Conservation (phyloP, 2,329 filamentous ascomycete genomes). For the Botrytis hyacinthi region DNA sequence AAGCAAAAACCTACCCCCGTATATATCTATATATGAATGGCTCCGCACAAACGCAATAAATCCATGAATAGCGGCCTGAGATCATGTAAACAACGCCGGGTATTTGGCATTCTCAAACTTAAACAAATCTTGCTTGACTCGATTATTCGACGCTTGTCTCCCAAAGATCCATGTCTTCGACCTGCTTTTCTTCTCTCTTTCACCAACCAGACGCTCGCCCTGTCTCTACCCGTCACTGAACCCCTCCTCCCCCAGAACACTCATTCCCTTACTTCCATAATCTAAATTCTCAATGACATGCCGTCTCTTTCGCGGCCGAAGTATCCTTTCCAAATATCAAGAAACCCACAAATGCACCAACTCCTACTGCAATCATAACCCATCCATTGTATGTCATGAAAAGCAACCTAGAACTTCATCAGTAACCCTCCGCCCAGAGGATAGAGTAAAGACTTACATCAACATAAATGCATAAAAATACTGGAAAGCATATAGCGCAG, state of each 20-base stretch:
- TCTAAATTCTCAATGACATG: slow-evolving; percentile 69
- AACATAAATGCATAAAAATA: slow-evolving; percentile 99
- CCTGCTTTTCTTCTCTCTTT: slow-evolving; percentile 57
- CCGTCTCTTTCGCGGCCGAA: slow-evolving; percentile 76
- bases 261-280: slow-evolving; percentile 23
- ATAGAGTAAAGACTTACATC: slow-evolving; percentile 66
- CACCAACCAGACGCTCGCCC: slow-evolving; percentile 54
- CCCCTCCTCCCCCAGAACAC: slow-evolving; percentile 55
- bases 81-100: neutral
- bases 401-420: slow-evolving; percentile 65
- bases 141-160: slow-evolving; percentile 58
- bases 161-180: slow-evolving; percentile 54
- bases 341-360: slow-evolving; percentile 88
- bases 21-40: neutral
- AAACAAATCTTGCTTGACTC: slow-evolving; percentile 30
- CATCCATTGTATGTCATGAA: slow-evolving; percentile 99
- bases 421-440: neutral
- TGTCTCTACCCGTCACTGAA: slow-evolving; percentile 62
- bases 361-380: slow-evolving; percentile 88
- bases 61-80: neutral
- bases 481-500: slow-evolving; percentile 81
- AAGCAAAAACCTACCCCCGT: neutral
- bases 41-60: neutral
- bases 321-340: slow-evolving; percentile 72
- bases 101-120: neutral